A percentile compares a stretch with the other conserved stretches of the same genome.
Evolutionary conservation across 2,329 filamentous ascomycete species (phyloP).

Genomic region (Sclerotinia glacialis): DNA sequence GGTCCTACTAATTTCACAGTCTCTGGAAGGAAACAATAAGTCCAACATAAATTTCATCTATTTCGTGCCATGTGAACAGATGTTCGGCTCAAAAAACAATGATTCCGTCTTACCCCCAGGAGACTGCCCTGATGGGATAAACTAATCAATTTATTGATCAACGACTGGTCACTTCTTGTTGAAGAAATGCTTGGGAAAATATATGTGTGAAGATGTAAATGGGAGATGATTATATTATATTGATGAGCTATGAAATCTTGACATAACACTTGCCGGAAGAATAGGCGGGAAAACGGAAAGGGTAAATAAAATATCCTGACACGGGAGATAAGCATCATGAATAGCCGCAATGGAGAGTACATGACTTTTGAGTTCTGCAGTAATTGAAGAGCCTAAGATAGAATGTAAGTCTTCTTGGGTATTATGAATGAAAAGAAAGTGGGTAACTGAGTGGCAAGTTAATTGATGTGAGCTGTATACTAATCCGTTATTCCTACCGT

Average conservation of each 20-base stretch:
- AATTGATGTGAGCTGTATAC: too few relatives aligned
- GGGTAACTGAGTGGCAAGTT: not conserved
- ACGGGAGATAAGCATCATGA: not conserved
- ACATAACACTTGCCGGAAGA: conserved; percentile 8
- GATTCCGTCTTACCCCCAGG: not conserved
- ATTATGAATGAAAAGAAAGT: not conserved
- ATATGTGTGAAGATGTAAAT: not conserved
- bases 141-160: not conserved
- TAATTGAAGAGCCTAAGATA: not conserved
- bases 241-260: not conserved
- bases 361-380: not conserved
- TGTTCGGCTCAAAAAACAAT: not conserved
- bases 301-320: conserved; percentile 11
- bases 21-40: not conserved
- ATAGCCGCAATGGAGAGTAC: not conserved
- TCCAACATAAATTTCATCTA: not conserved
- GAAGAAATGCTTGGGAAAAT: not conserved
- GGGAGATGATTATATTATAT: not conserved
- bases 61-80: conserved; percentile 13
- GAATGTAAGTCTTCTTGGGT: not conserved
- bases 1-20: not conserved
- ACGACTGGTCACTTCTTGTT: not conserved
- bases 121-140: not conserved
- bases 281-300: conserved; percentile 4
- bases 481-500: not conserved